Percentiles rank a stretch among this genome's conserved stretches.
Conservation (phyloP, 495 filamentous ascomycete genomes). For the Podospora sp. region DNA sequence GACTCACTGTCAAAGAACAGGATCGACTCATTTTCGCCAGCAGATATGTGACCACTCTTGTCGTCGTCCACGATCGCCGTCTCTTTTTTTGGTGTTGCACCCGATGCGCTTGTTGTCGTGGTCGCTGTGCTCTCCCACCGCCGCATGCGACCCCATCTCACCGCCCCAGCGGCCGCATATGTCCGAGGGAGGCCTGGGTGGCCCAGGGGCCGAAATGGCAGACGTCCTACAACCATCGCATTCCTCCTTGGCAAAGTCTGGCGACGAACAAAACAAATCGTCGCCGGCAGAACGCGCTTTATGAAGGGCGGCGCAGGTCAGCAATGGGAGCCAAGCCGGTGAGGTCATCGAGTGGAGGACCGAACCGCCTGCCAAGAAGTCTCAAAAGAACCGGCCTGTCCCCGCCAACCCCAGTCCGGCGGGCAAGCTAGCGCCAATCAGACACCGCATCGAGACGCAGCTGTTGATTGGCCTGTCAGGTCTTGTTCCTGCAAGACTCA, state of each 20-base stretch:
- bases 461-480: conserved; percentile 5
- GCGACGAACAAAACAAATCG: neutral
- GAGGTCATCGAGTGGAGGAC: conserved; percentile 23
- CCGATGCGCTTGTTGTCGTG: neutral
- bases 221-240: conserved; percentile 35
- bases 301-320: conserved; percentile 10
- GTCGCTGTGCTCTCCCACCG: conserved; percentile 22
- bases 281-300: neutral
- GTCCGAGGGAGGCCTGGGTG: conserved; percentile 2
- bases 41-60: conserved; percentile 74
- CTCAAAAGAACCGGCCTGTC: conserved; percentile 3
- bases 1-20: conserved; percentile 86
- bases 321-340: conserved; percentile 7
- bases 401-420: neutral
- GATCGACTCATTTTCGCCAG: conserved; percentile 72
- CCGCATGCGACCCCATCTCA: conserved; percentile 4
- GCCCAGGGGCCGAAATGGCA: conserved; percentile 20
- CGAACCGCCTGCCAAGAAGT: conserved; percentile 11
- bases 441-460: neutral
- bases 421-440: conserved; percentile 10
- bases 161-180: neutral
- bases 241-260: conserved; percentile 6
- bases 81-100: conserved; percentile 27
- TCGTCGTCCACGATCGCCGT: conserved; percentile 52
- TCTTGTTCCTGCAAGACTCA: conserved; percentile 1